Evolutionary conservation across 208 protist species (phyloP).

Genomic region (Trichomonas gallinae): DNA sequence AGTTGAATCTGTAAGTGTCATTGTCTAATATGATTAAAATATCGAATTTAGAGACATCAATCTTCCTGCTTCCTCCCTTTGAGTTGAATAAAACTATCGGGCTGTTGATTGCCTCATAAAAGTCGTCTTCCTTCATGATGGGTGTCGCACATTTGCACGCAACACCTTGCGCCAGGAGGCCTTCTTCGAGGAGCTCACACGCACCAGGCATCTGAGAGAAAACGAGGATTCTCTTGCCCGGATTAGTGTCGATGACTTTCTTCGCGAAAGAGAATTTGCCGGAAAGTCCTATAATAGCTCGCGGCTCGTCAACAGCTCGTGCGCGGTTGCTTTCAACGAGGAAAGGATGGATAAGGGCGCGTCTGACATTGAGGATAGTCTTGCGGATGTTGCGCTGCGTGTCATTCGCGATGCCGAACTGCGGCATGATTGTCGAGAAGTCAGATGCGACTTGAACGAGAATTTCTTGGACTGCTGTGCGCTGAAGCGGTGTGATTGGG

Average conservation of each 20-base stretch:
- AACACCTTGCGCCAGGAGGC: neutral
- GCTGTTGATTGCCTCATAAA: neutral
- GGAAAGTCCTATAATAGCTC: neutral
- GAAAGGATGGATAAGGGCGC: neutral
- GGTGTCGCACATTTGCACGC: neutral
- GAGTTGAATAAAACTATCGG: neutral
- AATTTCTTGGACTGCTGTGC: neutral
- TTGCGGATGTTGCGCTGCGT: neutral
- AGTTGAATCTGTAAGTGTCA: neutral
- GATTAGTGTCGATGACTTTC: neutral
- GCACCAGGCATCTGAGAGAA: neutral
- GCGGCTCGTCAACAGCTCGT: neutral
- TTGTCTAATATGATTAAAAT: neutral
- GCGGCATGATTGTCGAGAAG: neutral
- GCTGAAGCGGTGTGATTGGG: neutral
- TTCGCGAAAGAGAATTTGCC: neutral
- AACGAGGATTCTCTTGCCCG: neutral
- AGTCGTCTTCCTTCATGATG: neutral
- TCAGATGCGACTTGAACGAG: neutral
- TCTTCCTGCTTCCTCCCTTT: neutral
- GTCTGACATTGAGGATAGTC: neutral
- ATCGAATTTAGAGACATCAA: neutral
- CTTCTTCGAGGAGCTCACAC: neutral
- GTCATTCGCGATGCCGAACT: neutral
- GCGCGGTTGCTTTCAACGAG: neutral